Evolutionary conservation across 257 asterid genomes (phyloP).

Genomic region (Solanum okadae): DNA sequence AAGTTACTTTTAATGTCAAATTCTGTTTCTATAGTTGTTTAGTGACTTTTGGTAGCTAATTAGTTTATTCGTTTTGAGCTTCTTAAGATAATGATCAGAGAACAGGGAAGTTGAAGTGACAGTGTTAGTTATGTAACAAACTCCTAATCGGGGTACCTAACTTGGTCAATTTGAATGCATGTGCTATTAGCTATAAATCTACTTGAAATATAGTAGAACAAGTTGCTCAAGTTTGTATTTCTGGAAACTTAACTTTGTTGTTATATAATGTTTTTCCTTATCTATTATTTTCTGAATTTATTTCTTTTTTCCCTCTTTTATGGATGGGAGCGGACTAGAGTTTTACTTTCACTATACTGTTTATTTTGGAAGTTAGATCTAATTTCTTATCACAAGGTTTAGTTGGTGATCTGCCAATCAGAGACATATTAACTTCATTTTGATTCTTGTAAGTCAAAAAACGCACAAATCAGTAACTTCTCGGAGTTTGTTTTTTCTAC

Average conservation of each 20-base stretch:
- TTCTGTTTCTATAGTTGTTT: background rate
- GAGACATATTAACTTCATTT: background rate
- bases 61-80: background rate
- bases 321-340: background rate
- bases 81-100: background rate
- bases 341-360: background rate
- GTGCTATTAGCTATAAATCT: background rate
- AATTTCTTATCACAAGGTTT: background rate
- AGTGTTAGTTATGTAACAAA: background rate
- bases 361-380: background rate
- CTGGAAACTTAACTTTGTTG: background rate
- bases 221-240: background rate
- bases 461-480: background rate
- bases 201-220: background rate
- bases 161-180: background rate
- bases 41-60: background rate
- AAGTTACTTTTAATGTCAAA: background rate
- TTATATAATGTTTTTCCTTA: background rate
- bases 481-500: background rate
- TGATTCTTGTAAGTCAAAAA: background rate
- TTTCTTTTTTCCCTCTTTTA: background rate
- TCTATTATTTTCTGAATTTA: background rate
- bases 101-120: background rate
- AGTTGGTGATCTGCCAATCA: background rate
- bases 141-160: background rate